Base-by-base conservation (phyloP, 2,329 filamentous ascomycete species). In the Botrytis medusae region DNA sequence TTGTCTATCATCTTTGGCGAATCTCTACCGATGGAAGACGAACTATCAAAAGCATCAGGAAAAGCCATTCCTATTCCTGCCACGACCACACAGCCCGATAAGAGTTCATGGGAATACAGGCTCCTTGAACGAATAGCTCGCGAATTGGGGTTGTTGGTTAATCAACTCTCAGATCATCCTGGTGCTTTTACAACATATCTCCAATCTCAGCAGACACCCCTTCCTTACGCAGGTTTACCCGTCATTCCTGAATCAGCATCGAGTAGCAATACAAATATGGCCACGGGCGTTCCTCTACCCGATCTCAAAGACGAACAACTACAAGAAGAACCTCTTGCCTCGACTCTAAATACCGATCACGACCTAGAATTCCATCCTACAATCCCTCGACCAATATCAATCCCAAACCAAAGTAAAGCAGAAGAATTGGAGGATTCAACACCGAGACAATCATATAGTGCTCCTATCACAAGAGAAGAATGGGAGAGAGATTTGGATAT, bases 401-500 rank as follows among this genome's bases (percentile, higher is more conserved):
- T 79, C n/a, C 74, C 77, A 14, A 69, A 42, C 14, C 54, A 73
- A 67, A 54, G 62, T 16, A 29, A 62, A 9, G 71, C 60, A 75
- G 20, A 51, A 20, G 72, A 70, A 61, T 73, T 75, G 12, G 64
- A 67, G 51, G 77, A 72, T n/a, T 10, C 75, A 12, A 80, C 79
- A 18, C 77, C 78, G 14, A 75, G 76, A 10, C 73, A 77, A 6
- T 61, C 72, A 46, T 57, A 32, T 57, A 57, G 20, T 48, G 68
- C 75, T 34, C 60, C 71, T 9, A 68, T 81, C 1, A 78, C 78
- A 9, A 73, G 74, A 22, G 80, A 85, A 48, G 84, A 93, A 78
- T 99, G 96, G 96, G 95, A 98, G 83, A 91, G 92, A 74, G 93
- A 97, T 71, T 87, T 98, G 8, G 95, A 98, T 79, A 89, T 98